Evolutionary conservation across 148 eudicot species (phyloP).

Genomic region (Rhododendron ovatum): DNA sequence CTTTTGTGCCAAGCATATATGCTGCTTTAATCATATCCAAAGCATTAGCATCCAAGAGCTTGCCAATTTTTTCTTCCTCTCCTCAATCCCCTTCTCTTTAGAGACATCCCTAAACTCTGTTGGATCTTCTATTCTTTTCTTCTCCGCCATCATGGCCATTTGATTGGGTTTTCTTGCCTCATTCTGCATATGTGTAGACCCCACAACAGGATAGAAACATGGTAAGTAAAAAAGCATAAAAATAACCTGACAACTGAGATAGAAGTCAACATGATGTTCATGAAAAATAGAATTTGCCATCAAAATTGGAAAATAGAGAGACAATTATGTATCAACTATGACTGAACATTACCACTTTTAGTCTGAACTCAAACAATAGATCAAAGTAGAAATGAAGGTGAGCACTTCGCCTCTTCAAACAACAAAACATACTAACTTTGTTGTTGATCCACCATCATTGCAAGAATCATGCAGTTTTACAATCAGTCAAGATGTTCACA

Average conservation of each 20-base stretch:
- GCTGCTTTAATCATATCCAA: conserved; percentile 79
- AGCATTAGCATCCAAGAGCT: conserved; percentile 79
- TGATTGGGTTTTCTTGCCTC: conserved; percentile 22
- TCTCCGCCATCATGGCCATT: conserved; percentile 20
- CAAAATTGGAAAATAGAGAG: not conserved
- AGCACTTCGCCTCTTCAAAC: no score
- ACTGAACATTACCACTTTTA: conserved; percentile 65
- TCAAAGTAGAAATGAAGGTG: no score
- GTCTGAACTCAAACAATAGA: conserved; percentile 57
- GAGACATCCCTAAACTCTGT: conserved; percentile 83
- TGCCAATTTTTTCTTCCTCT: conserved; percentile 94
- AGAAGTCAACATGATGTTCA: not conserved
- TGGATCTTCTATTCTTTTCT: conserved; percentile 58
- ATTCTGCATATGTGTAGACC: conserved; percentile 38
- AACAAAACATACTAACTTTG: no score
- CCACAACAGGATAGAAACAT: not conserved
- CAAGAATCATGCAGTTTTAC: no score
- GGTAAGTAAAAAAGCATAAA: not conserved
- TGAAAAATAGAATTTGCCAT: not conserved
- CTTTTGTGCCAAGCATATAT: conserved; percentile 94
- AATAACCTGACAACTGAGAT: not conserved
- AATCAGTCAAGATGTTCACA: no score
- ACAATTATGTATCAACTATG: not conserved
- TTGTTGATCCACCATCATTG: no score
- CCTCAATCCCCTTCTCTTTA: conserved; percentile 93